Evolutionary conservation across 2,329 filamentous ascomycete species (phyloP).

Genomic region (Phialemoniopsis sp.): DNA sequence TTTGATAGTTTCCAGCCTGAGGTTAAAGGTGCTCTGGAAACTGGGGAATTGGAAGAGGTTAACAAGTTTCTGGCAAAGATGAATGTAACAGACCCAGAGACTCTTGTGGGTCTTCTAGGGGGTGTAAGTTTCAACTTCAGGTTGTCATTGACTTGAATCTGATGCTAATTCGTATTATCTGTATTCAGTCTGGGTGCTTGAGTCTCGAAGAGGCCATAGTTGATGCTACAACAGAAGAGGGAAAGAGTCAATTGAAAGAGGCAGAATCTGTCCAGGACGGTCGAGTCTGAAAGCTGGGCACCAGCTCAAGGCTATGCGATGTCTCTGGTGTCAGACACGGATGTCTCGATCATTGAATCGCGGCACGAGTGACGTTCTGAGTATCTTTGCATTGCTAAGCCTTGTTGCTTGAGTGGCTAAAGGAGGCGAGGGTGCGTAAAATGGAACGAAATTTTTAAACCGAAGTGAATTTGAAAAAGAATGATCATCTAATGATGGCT

Average conservation of each 20-base stretch:
- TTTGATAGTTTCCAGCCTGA: conserved; percentile 82
- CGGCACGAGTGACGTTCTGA: no score
- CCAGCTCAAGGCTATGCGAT: no score
- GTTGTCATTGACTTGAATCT: neutral
- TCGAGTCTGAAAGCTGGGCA: no score
- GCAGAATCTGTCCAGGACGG: no score
- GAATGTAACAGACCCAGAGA: conserved; percentile 79
- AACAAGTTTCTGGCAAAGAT: conserved; percentile 84
- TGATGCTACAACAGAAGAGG: conserved; percentile 88
- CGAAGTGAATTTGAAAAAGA: no score
- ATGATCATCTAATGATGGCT: no score
- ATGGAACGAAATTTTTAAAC: no score
- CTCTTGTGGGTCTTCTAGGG: conserved; percentile 55
- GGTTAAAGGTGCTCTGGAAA: conserved; percentile 75
- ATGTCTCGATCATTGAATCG: no score
- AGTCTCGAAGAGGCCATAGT: conserved; percentile 92
- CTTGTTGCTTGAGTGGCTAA: no score
- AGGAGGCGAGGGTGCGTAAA: no score
- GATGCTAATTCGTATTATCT: neutral
- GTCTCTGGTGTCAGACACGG: no score
- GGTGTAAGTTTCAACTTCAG: conserved; percentile 35
- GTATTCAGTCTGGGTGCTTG: conserved; percentile 33
- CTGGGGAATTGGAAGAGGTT: conserved; percentile 83
- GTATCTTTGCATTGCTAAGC: no score
- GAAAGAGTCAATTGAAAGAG: conserved; percentile 73